Base-by-base conservation (phyloP, 129 eudicot genomes). In the Ambrosia trifida region DNA sequence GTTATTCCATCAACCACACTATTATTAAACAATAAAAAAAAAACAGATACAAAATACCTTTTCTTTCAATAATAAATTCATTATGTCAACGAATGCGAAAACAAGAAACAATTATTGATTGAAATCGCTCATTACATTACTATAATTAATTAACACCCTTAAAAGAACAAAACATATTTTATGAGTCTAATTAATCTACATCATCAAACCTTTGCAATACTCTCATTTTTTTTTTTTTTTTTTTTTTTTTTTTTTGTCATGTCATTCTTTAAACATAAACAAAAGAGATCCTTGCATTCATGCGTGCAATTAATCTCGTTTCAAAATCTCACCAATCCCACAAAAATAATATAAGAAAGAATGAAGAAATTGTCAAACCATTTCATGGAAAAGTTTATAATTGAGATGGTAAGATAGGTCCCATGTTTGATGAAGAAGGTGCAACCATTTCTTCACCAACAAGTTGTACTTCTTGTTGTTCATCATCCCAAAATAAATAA, bases 401-500 rank as follows among this genome's bases (percentile, higher is more conserved):
- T 69, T 86, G 87, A 78, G 93, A 76, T 73, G 89, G 63, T 19
- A 82, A 58, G 40, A 82, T 51, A 64, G 80, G 72, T 77, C 87
- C 95, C 73, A 83, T 72, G 53, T 73, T 86, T 52, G 95, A 81
- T 45, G 95, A 24, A 64, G 79, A 46, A 57, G 85, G 68, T 33
- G 45, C 79, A 51, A 43, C 59, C 6, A 73, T 76, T 16, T 83
- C 89, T 41, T 80, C 89, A 74, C 77, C 84, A 31, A 78, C 83
- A 74, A 81, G 69, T 10, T 70, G 78, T 41, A 80, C 61, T 65
- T 72, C 86, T 64, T 75, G 84, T 74, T 80, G 71, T 69, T 80
- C 84, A 74, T 74, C 89, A 56, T 89, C 91, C 97, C 97, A 91
- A 72, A 83, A 88, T 76, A 85, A 81, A 78, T 81, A 85, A 31